Evolutionary conservation across 2,329 filamentous ascomycete species (phyloP), one percentile per base, ranked within the genome.

Genomic region (Microdochium nivale): DNA sequence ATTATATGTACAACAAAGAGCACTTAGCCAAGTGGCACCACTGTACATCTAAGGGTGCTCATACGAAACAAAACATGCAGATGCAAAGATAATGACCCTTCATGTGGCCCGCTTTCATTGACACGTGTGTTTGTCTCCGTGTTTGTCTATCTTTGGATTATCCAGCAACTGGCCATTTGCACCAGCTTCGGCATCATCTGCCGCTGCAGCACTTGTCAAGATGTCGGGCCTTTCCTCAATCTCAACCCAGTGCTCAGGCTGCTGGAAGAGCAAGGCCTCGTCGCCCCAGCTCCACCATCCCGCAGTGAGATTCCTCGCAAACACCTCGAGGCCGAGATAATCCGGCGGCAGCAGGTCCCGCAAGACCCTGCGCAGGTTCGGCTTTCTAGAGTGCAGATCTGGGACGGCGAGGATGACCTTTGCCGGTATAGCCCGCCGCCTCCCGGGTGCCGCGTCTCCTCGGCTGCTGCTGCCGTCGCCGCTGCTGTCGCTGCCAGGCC

Each of bases 211-310:
- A 27, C 24, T 30, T 27, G 3, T n/a, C n/a, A n/a, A n/a, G n/a
- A n/a, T 21, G 13, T 25, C 8, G 8, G 25, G 19, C 24, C 50
- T 47, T 47, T 53, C 52, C 4, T 48, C 51, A 51, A 48, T 47
- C 27, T 61, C 55, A 48, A 62, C 52, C 80, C 80, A 85, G 59
- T 76, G 67, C 35, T 75, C 69, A 7, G 74, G 65, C 53, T 76
- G 74, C 61, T 91, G 88, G 59, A 87, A 90, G 54, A 79, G 80
- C 52, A 89, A 65, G 9, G 80, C 84, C 60, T 92, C 83, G 58
- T 90, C 77, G 2, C 88, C 88, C 87, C 86, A 91, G 25, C 79
- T 79, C 78, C 83, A 87, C 88, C 88, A 92, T 0, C 86, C 86
- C 8, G 81, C 76, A 1, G 87, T 88, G 46, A 90, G 68, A 62